Evolutionary conservation across 441 rosid species (phyloP).

Genomic region (Manihot esculenta): DNA sequence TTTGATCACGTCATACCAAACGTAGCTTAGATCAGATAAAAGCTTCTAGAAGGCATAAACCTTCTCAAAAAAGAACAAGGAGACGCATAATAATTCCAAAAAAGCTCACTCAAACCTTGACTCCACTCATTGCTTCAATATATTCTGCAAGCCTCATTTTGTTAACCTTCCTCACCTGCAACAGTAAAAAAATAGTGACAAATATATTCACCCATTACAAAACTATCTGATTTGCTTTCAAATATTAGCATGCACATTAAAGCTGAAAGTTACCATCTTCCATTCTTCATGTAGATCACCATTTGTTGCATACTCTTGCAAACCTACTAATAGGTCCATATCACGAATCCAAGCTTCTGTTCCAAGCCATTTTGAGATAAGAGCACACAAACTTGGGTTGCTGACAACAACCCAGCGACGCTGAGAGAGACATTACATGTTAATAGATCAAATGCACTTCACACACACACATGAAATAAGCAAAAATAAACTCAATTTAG

Average conservation of each 20-base stretch:
- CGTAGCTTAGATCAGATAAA: constrained; percentile 15
- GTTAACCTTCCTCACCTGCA: constrained; percentile 51
- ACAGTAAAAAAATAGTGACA: constrained; percentile 10
- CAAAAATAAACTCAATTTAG: background rate
- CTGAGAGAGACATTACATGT: constrained; percentile 22
- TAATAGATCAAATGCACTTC: constrained; percentile 12
- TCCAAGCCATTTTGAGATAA: constrained; percentile 37
- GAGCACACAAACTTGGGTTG: constrained; percentile 33
- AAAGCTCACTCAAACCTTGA: constrained; percentile 41
- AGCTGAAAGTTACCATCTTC: constrained; percentile 38
- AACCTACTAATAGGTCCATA: constrained; percentile 47
- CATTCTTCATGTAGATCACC: constrained; percentile 42
- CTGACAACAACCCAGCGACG: constrained; percentile 40
- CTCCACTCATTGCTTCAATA: constrained; percentile 55
- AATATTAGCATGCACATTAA: constrained; percentile 21
- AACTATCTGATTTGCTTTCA: constrained; percentile 8
- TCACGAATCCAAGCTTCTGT: constrained; percentile 42
- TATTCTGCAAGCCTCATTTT: constrained; percentile 59
- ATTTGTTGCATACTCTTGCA: constrained; percentile 44
- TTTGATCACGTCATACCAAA: too few species aligned
- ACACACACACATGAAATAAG: background rate
- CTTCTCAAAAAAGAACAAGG: background rate
- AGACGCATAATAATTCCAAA: constrained; percentile 11
- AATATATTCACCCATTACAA: constrained; percentile 6
- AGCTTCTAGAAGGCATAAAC: constrained; percentile 8